These are phyloP conservation scores for Globisporangium emineosum DNA, from an alignment of 352 stramenopile species.

Conservation along the genomic window DNA sequence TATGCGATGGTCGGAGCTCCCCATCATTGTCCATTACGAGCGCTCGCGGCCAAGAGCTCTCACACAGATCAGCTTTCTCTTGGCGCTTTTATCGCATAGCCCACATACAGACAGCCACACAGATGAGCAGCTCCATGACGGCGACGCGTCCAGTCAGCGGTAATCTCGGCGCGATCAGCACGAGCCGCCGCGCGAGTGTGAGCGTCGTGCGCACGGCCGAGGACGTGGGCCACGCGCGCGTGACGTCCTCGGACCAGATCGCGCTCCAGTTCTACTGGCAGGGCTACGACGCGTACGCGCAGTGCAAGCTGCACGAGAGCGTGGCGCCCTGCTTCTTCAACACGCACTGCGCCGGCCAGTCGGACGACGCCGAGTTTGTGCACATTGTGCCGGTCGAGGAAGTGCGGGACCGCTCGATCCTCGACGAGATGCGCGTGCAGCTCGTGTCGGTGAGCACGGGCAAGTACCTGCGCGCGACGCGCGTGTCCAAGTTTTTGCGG, in stretches of 20 bases:
- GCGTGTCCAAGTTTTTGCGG: slow-evolving; percentile 65
- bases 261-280: slow-evolving; percentile 71
- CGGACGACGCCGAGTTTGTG: slow-evolving; percentile 46
- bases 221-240: slow-evolving; percentile 15
- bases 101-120: neutral
- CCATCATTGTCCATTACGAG: slow-evolving; percentile 3
- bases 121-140: slow-evolving; percentile 5
- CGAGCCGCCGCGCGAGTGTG: slow-evolving; percentile 6
- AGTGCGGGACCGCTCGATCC: slow-evolving; percentile 48
- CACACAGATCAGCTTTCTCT: neutral
- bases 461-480: slow-evolving; percentile 57
- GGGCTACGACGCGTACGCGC: slow-evolving; percentile 58
- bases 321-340: slow-evolving; percentile 60
- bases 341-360: slow-evolving; percentile 32
- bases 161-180: slow-evolving; percentile 1
- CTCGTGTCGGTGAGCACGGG: slow-evolving; percentile 43
- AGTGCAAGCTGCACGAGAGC: slow-evolving; percentile 44
- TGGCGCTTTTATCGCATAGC: neutral
- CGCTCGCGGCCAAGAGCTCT: neutral
- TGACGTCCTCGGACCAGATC: slow-evolving; percentile 49
- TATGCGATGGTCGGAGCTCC: neutral
- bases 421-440: slow-evolving; percentile 62
- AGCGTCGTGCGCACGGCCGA: slow-evolving; percentile 19
- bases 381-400: slow-evolving; percentile 53
- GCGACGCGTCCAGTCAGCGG: neutral